Percentiles rank a stretch among this genome's conserved stretches.
Conservation (phyloP, 257 asterid species). For the Striga asiatica region DNA sequence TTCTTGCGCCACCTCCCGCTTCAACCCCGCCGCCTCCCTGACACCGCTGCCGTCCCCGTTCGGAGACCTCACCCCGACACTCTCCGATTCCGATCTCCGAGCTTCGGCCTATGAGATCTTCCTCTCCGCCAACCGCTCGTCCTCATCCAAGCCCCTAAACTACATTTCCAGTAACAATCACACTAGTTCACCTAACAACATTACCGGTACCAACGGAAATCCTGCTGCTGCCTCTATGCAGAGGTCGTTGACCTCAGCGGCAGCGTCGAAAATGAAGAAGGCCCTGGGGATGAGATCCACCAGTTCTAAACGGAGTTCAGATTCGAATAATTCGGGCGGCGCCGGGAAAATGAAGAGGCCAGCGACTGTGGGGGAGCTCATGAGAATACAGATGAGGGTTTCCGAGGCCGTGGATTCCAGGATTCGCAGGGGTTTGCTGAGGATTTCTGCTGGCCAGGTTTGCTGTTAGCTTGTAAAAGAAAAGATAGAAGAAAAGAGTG, state of each 20-base stretch:
- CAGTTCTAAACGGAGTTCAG: conserved; percentile 41
- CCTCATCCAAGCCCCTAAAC: conserved; percentile 52
- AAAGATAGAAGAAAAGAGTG: background rate
- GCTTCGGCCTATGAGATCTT: conserved; percentile 89
- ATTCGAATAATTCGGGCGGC: conserved; percentile 38
- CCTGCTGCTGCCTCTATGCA: conserved; percentile 30
- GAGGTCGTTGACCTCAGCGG: conserved; percentile 82
- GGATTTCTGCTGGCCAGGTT: conserved; percentile 97
- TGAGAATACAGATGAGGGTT: conserved; percentile 84
- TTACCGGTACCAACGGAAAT: conserved; percentile 7
- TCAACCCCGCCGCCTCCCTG: conserved; percentile 28
- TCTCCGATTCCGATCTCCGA: conserved; percentile 66
- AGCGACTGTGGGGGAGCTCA: conserved; percentile 73
- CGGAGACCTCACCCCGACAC: conserved; percentile 49
- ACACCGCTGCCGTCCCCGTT: conserved; percentile 73
- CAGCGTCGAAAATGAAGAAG: conserved; percentile 97
- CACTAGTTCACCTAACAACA: conserved; percentile 17
- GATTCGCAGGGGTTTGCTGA: conserved; percentile 83
- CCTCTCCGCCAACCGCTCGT: conserved; percentile 67
- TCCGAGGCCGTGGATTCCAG: conserved; percentile 71
- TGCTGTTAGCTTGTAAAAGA: too few species aligned
- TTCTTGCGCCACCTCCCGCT: conserved; percentile 42
- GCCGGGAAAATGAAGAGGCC: conserved; percentile 72
- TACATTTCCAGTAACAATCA: conserved; percentile 28
- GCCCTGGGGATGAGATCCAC: conserved; percentile 89